Percentiles rank a stretch among this genome's conserved stretches.
Evolutionary conservation across 2,329 filamentous ascomycete species (phyloP).

Genomic region (Ophidiomyces ophidiicola): DNA sequence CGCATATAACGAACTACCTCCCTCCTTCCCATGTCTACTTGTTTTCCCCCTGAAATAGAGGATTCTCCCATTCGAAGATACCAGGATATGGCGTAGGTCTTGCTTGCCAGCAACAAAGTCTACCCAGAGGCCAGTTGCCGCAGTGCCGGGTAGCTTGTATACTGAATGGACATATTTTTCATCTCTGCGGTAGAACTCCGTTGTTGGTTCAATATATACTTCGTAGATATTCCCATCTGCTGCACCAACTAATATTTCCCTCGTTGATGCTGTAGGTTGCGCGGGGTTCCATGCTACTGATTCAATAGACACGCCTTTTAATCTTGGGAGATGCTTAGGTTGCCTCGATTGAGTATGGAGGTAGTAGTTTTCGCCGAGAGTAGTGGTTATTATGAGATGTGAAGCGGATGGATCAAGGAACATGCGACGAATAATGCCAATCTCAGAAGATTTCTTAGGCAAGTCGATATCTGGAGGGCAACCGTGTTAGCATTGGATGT

Average conservation of each 20-base stretch:
- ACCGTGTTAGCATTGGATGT: not conserved
- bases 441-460: slow-evolving; percentile 80
- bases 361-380: slow-evolving; percentile 92
- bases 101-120: slow-evolving; percentile 57
- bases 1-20: slow-evolving; percentile 72
- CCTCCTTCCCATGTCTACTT: slow-evolving; percentile 60
- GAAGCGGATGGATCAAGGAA: slow-evolving; percentile 96
- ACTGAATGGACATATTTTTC: slow-evolving; percentile 82
- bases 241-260: slow-evolving; percentile 83
- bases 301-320: slow-evolving; percentile 80
- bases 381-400: slow-evolving; percentile 82
- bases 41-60: slow-evolving; percentile 71
- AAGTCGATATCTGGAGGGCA: slow-evolving; percentile 70
- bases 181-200: slow-evolving; percentile 89
- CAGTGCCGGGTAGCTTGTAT: slow-evolving; percentile 68
- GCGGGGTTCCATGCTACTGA: slow-evolving; percentile 91
- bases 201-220: slow-evolving; percentile 83
- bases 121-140: slow-evolving; percentile 75
- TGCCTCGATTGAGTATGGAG: slow-evolving; percentile 89
- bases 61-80: slow-evolving; percentile 65
- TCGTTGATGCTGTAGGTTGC: slow-evolving; percentile 79
- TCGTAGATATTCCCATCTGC: slow-evolving; percentile 95
- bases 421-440: slow-evolving; percentile 86
- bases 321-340: slow-evolving; percentile 64
- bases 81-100: slow-evolving; percentile 64